These are phyloP conservation scores for Grosmannia serpens DNA, from an alignment of 2,329 filamentous ascomycete species.

Conservation along the genomic window DNA sequence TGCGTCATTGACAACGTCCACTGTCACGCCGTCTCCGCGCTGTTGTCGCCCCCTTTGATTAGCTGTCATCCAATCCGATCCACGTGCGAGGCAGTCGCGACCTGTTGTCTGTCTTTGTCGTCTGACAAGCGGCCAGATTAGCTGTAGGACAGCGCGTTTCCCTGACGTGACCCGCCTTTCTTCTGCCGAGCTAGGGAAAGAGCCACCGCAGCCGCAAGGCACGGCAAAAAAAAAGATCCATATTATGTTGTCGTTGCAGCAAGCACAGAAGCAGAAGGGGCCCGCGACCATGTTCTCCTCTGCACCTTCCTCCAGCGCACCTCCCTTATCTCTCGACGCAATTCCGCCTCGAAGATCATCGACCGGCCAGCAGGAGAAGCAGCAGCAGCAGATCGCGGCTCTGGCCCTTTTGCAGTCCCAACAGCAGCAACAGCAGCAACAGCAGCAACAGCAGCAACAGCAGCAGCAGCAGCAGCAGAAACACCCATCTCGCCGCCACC, in stretches of 20 bases:
- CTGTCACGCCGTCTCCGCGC: background rate
- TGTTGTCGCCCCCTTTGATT: background rate
- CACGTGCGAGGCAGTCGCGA: background rate
- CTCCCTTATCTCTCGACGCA: conserved; percentile 42
- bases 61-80: background rate
- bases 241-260: background rate
- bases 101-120: background rate
- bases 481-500: background rate
- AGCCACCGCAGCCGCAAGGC: too few relatives aligned
- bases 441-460: conserved; percentile 15
- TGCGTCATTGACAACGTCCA: background rate
- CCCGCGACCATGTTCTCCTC: conserved; percentile 11
- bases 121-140: background rate
- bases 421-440: conserved; percentile 17
- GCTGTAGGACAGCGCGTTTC: background rate
- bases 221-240: background rate
- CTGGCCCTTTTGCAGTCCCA: conserved; percentile 1
- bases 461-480: conserved; percentile 1
- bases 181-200: background rate
- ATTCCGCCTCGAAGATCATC: conserved; percentile 68
- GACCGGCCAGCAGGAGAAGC: conserved; percentile 31
- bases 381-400: conserved; percentile 10
- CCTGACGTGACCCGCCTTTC: background rate
- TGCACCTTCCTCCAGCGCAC: conserved; percentile 3
- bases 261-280: background rate